These are phyloP conservation scores for Rhodamnia argentea DNA, from an alignment of 345 rosid genomes.

Conservation along the genomic window DNA sequence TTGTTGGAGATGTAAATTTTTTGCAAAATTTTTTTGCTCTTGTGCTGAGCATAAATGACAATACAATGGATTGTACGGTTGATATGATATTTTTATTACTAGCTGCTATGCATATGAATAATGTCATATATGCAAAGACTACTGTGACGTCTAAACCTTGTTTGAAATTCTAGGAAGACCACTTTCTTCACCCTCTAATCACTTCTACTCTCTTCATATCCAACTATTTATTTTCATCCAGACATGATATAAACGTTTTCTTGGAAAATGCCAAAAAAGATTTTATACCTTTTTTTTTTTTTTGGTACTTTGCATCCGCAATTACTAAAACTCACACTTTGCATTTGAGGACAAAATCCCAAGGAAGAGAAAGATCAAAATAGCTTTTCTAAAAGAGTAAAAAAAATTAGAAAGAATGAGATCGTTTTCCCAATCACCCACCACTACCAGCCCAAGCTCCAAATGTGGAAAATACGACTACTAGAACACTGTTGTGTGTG, in stretches of 20 bases:
- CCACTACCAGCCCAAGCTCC: background rate
- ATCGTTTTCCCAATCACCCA: background rate
- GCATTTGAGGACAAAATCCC: background rate
- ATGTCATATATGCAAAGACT: too few species aligned
- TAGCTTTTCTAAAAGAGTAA: background rate
- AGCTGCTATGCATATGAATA: too few species aligned
- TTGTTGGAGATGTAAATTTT: too few species aligned
- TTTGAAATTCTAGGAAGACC: background rate
- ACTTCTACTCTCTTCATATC: background rate
- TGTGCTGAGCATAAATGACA: too few species aligned
- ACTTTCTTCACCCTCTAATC: background rate
- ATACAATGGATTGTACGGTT: too few species aligned
- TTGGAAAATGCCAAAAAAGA: too few species aligned
- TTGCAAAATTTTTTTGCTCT: too few species aligned
- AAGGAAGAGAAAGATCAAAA: background rate
- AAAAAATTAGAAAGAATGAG: background rate
- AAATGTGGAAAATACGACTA: background rate
- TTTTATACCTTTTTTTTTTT: too few species aligned
- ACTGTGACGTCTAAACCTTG: too few species aligned
- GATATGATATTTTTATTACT: too few species aligned
- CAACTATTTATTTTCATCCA: background rate
- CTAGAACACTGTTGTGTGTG: background rate
- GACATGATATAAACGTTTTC: too few species aligned
- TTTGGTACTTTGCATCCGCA: background rate
- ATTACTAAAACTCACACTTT: background rate